Conservation (phyloP, 1,284 basidiomycete species). For the Puccinia novopanici region DNA sequence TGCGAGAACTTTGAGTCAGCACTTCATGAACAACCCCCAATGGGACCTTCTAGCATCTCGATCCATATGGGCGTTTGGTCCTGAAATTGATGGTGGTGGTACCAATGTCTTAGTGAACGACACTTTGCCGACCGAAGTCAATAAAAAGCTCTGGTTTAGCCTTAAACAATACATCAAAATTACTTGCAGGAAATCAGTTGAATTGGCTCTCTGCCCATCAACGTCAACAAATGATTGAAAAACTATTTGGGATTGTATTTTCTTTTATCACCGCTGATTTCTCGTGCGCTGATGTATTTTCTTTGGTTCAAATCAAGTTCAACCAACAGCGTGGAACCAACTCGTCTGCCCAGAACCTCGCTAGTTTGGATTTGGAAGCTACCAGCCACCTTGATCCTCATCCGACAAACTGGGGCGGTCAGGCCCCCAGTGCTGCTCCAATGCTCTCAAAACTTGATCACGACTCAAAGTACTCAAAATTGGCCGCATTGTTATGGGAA, state of each 20-base stretch:
- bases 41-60: slow-evolving; percentile 97
- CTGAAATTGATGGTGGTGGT: slow-evolving; percentile 76
- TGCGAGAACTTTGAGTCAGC: slow-evolving; percentile 84
- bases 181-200: neutral
- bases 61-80: slow-evolving; percentile 99
- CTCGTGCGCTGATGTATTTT: slow-evolving; percentile 34
- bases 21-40: slow-evolving; percentile 93
- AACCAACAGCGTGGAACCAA: neutral
- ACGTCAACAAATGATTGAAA: slow-evolving; percentile 25
- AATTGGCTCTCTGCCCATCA: neutral
- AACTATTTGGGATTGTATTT: slow-evolving; percentile 43
- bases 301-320: slow-evolving; percentile 19
- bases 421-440: neutral
- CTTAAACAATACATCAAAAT: slow-evolving; percentile 88
- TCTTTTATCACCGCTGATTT: slow-evolving; percentile 39
- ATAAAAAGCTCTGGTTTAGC: slow-evolving; percentile 84
- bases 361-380: neutral
- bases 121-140: slow-evolving; percentile 89
- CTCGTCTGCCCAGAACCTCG: neutral
- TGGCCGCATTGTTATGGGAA: slow-evolving; percentile 21
- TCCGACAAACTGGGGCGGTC: neutral
- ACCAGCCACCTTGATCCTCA: neutral
- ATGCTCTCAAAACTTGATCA: neutral
- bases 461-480: slow-evolving; percentile 30
- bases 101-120: slow-evolving; percentile 94